Conservation (phyloP, 2,329 filamentous ascomycete species). For the Penicillium brasilianum region DNA sequence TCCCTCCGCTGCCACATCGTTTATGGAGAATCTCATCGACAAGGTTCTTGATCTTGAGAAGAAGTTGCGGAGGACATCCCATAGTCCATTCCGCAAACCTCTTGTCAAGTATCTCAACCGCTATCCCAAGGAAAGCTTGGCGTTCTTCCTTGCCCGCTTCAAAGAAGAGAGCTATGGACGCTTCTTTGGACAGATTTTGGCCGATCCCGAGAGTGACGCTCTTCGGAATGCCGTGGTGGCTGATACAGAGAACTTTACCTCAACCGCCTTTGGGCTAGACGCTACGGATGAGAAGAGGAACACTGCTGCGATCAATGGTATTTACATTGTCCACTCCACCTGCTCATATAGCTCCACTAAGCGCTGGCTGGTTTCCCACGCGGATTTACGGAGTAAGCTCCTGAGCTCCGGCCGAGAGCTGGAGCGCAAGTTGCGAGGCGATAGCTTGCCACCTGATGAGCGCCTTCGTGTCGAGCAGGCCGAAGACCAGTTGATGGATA, state of each 20-base stretch:
- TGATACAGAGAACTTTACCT: conserved; percentile 74
- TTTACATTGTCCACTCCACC: conserved; percentile 82
- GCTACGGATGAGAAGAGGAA: conserved; percentile 68
- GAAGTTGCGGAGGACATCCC: conserved; percentile 80
- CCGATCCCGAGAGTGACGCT: conserved; percentile 73
- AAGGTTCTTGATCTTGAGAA: conserved; percentile 88
- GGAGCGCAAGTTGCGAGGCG: conserved; percentile 72
- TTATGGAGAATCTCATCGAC: conserved; percentile 88
- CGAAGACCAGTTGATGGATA: conserved; percentile 81
- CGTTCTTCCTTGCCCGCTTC: conserved; percentile 76
- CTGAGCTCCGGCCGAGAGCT: conserved; percentile 75
- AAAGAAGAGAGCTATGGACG: conserved; percentile 87
- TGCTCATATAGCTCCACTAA: conserved; percentile 68
- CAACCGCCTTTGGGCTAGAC: conserved; percentile 67
- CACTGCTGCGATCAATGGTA: conserved; percentile 81
- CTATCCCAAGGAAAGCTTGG: conserved; percentile 87
- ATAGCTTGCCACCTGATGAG: conserved; percentile 72
- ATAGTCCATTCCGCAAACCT: conserved; percentile 88
- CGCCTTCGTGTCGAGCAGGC: conserved; percentile 88
- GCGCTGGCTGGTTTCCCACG: conserved; percentile 67
- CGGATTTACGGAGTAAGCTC: conserved; percentile 63
- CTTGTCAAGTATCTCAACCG: conserved; percentile 92
- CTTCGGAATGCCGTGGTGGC: conserved; percentile 75
- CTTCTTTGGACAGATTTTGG: conserved; percentile 85
- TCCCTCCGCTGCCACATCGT: conserved; percentile 84